Evolutionary conservation across 2,329 filamentous ascomycete genomes (phyloP), one percentile per base, ranked within the genome.

Genomic region (Arthroderma sp.): DNA sequence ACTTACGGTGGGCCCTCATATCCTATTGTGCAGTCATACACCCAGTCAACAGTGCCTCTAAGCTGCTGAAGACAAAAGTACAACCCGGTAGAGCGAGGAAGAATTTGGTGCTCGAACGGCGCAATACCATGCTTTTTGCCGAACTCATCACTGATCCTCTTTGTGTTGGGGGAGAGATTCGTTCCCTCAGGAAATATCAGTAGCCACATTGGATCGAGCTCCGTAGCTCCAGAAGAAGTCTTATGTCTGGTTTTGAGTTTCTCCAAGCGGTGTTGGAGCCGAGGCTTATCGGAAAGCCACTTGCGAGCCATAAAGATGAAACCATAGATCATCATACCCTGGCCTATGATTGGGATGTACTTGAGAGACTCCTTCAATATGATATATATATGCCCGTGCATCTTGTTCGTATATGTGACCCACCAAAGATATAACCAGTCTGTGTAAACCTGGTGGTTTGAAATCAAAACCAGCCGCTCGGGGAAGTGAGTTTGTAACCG

Each of bases 1-100:
- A 81, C 85, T 72, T 75, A 89, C 81, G 85, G 84, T 37, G 94
- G 77, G 9, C 91, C 89, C 64, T 95, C 89, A 58, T 98, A 98
- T 4, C 86, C 88, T 46, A 98, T 81, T 0, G 91, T 96, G 63
- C 88, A 95, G 53, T 81, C 77, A 53, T 81, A 81, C 1, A 81
- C 64, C 68, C 73, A 80, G 28, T 78, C 73, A n/a, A 77, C 74
- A 0, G 74, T 76, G 6, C 71, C 67, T 36, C 64, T 67, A 41
- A 81, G 53, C 51, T 80, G 71, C 46, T 78, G 71, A 39, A 81
- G 55, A 54, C 76, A 80, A 57, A 79, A 80, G 34, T 72, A 69
- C 4, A 80, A 57, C 2, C 77, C 77, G 3, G 75, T 80, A 45
- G 73, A 75, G 38, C 77, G 67, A 1, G 77, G 77, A 32, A 80